phyloP scores from a whole-genome alignment of 176 grass and related monocot genomes.

The Musa itinerans region DNA sequence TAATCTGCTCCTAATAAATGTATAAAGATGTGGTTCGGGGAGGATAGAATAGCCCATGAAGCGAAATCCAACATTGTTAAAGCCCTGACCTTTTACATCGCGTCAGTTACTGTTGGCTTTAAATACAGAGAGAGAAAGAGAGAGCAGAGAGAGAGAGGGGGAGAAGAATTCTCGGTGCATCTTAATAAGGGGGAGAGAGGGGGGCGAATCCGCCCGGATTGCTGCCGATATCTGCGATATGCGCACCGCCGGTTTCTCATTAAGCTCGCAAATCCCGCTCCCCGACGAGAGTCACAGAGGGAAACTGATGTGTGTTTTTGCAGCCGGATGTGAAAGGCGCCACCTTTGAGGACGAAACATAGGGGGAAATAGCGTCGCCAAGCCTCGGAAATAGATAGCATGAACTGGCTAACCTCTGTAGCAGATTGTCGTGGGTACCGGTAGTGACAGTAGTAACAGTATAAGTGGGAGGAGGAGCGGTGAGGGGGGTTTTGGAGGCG shows the following conservation, averaged over 20 bases:
- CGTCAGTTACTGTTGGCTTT: slow-evolving; percentile 13
- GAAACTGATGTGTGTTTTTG: not conserved
- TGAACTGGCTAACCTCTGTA: not conserved
- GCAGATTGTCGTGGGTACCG: not conserved
- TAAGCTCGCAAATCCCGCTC: not conserved
- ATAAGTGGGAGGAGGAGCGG: not conserved
- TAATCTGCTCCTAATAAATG: slow-evolving; percentile 1
- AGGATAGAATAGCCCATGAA: not conserved
- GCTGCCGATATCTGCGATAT: slow-evolving; percentile 6
- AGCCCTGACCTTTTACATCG: slow-evolving; percentile 6
- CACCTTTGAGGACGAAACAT: not conserved
- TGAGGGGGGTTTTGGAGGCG: not conserved
- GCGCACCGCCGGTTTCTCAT: slow-evolving; percentile 10
- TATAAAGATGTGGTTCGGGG: not conserved
- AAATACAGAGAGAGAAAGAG: slow-evolving; percentile 10
- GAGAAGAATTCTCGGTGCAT: not conserved
- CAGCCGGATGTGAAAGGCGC: slow-evolving; percentile 4
- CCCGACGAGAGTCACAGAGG: not conserved
- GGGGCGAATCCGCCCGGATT: slow-evolving; percentile 11
- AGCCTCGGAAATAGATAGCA: slow-evolving; percentile 4
- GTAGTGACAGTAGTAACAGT: not conserved
- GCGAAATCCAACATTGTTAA: slow-evolving; percentile 13
- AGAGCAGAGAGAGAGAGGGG: not conserved
- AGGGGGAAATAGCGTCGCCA: not conserved
- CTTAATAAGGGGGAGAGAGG: not conserved